Evolutionary conservation across 768 basidiomycete species (phyloP), one percentile per base, ranked within the genome.

Genomic region (Leccinellum luteum): DNA sequence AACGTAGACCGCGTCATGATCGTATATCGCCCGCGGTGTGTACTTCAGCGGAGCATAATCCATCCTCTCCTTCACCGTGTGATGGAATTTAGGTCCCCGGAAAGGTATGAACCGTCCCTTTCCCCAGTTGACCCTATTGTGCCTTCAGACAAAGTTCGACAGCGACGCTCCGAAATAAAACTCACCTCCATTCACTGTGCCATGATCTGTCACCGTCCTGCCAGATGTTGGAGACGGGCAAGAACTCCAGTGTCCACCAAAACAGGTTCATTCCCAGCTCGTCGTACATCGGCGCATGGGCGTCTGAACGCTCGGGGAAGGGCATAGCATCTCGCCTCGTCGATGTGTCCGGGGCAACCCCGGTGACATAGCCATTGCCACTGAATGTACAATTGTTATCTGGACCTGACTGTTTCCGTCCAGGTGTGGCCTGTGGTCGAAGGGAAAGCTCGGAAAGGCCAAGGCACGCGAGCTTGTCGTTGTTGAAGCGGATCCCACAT

Each of bases 161-260:
- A 8, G 12, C 21, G 3, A 7, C 12, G 58, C 51, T 47, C 23
- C 34, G 21, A 4, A 27, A 31, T 12, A 0, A 85, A 14, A 73
- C 86, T 55, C 61, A 89, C 89, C 76, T 76, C 70, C 78, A 82
- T 47, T 72, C 72, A 10, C 57, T 73, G 58, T 83, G 80, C 87
- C 86, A 89, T 15, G 62, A 64, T 2, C 83, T 81, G 1, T 78
- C 51, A 1, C 57, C 60, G 57, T 89, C 84, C 66, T 90, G 88
- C 78, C 79, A 86, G 19, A 74, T 67, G 60, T 78, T 81, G 41
- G 64, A 68, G 51, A 79, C 65, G 14, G 86, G 89, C 0, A 90
- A 28, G 31, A 89, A 72, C 71, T 92, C 90, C 34, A 90, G 71
- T n/a, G 87, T 28, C 88, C 86, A 87, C 90, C 90, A 92, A 1